phyloP scores from a whole-genome alignment of 345 rosid species.

The Carallia brachiata region DNA sequence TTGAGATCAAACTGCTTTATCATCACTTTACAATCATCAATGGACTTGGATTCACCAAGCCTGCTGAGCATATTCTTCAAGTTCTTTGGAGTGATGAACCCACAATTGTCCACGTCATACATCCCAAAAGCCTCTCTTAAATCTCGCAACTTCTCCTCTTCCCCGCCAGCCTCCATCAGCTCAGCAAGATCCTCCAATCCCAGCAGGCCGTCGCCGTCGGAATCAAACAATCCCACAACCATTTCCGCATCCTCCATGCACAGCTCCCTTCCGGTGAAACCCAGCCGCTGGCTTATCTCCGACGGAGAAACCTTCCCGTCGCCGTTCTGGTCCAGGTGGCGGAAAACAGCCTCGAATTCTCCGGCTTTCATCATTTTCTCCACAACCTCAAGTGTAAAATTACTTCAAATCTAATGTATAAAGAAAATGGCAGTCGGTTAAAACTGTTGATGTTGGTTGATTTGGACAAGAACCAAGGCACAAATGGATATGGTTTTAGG shows the following conservation, averaged over 20 bases:
- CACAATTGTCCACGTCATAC: constrained; percentile 43
- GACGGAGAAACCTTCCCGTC: constrained; percentile 48
- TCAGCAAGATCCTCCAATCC: constrained; percentile 42
- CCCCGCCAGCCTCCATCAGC: constrained; percentile 44
- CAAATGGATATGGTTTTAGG: too few relatives aligned
- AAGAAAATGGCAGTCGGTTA: too few relatives aligned
- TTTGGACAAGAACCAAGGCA: too few relatives aligned
- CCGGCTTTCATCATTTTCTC: neutral
- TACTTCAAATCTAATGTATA: too few relatives aligned
- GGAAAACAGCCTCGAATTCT: constrained; percentile 29
- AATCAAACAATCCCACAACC: constrained; percentile 30
- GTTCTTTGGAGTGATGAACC: constrained; percentile 37
- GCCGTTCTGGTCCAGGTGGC: constrained; percentile 38
- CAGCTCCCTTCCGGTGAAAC: constrained; percentile 30
- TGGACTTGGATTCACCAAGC: constrained; percentile 43
- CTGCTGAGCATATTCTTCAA: constrained; percentile 40
- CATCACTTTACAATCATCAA: constrained; percentile 45
- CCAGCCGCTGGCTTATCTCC: constrained; percentile 34
- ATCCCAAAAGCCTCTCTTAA: constrained; percentile 43
- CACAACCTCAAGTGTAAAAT: neutral
- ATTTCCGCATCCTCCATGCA: constrained; percentile 29
- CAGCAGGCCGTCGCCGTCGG: constrained; percentile 48
- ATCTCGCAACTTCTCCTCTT: constrained; percentile 45
- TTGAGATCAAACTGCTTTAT: constrained; percentile 41
- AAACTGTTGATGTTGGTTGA: too few relatives aligned